Evolutionary conservation across 352 stramenopile species (phyloP), one percentile per base, ranked within the genome.

Genomic region (Albugo candida): DNA sequence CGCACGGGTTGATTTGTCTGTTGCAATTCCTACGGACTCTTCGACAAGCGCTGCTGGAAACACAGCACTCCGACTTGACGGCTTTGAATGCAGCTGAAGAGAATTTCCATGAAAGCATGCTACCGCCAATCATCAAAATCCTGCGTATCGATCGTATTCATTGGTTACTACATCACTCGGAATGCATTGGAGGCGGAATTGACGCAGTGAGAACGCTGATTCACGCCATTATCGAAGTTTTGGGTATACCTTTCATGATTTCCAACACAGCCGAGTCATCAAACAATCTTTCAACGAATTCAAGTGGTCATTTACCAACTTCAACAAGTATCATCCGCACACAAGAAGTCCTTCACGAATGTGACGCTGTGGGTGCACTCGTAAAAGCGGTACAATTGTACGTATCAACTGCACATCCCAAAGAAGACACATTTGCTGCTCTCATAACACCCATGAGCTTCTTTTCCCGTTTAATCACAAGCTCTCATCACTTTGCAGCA

Each of bases 181-280:
- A 88, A 19, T 59, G 73, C 0, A 61, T 80, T n/a, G 73, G 70
- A 11, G 79, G 81, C n/a, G 79, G 81, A 3, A 68, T 60, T 38
- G 79, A 79, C 41, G 78, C 78, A 12, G 79, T 91, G 16, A 87
- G 83, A 54, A 72, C 78, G 2, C 61, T 91, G 13, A 63, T 93
- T 11, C 67, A 81, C 31, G 78, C 78, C 3, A 82, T 82, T n/a
- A 75, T 91, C 5, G 87, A 89, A 41, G 71, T 91, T 20, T 48
- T 92, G 1, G 70, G 73, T 5, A 81, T 86, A n/a, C 63, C 72
- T 1, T 84, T 92, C 51, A 72, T 79, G 47, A 63, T 78, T 54
- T 71, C 46, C 14, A 59, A 73, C 14, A 70, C 71, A 2, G 73
- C 85, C 17, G 70, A 85, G 20, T 45, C 83, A 10, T 10, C 24